Evolutionary conservation across 1,284 basidiomycete species (phyloP), one percentile per base, ranked within the genome.

Genomic region (Amylostereum areolatum): DNA sequence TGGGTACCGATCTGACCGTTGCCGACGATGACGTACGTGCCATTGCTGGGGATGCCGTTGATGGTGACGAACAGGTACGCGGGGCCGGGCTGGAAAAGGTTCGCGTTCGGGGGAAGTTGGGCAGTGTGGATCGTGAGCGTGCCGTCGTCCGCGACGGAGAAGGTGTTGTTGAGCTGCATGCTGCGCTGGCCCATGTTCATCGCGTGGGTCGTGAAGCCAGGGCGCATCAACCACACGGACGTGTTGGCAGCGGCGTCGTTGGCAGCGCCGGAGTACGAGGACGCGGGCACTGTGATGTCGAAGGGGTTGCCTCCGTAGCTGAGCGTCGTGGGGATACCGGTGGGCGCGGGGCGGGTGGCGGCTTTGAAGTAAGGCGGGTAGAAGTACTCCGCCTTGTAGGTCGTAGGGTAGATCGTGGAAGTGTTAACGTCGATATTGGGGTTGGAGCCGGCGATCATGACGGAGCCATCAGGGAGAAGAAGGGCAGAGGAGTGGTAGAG

Each of bases 181-280:
- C 73, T 74, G n/a, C 89, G 78, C 65, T 92, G 89, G 25, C 89
- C 89, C 88, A 92, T 94, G 74, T 95, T 95, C 82, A 97, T 90
- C 28, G 85, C 93, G 66, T 97, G 95, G 0, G 93, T 97, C 1
- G 91, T 92, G 74, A 94, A 97, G 5, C 95, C 95, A 30, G 85
- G 79, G 51, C 96, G 88, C 53, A 91, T 75, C 56, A 98, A 68
- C 50, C 85, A 81, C 18, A 95, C 87, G 24, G 82, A 87, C 37
- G 93, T 89, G 58, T 84, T 85, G 50, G 82, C 79, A 10, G 85
- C 86, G 3, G 85, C 86, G 48, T 77, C 73, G 57, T 86, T 85
- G 25, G 79, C 74, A 4, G 82, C 72, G 18, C 87, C 85, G 3
- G 76, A 72, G 57, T 85, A 89, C 10, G 83, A 85, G 0, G 62